Evolutionary conservation across 192 early-diverging fungal species (phyloP).

Genomic region (Coemansia sp.): DNA sequence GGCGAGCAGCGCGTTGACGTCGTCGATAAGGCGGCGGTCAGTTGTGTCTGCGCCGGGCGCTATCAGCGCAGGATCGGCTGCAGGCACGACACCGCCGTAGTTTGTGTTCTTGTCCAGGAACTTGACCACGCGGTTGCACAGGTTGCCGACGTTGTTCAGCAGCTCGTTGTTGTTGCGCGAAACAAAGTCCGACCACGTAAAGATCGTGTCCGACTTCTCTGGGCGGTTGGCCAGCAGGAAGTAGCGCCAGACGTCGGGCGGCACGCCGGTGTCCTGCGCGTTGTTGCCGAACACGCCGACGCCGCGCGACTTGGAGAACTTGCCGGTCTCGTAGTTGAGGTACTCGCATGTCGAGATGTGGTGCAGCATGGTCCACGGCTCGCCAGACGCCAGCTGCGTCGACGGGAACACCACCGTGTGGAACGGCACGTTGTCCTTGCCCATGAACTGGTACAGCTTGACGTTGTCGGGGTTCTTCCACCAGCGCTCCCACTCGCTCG

Average conservation of each 20-base stretch:
- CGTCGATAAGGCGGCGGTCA: constrained; percentile 74
- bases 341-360: constrained; percentile 94
- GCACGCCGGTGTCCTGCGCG: constrained; percentile 84
- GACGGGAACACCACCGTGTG: constrained; percentile 97
- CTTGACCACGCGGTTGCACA: constrained; percentile 95
- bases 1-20: constrained; percentile 74
- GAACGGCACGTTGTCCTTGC: constrained; percentile 99
- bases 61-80: constrained; percentile 43
- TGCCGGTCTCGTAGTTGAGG: constrained; percentile 92
- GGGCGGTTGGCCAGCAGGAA: constrained; percentile 90
- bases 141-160: constrained; percentile 94
- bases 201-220: constrained; percentile 86
- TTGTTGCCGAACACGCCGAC: constrained; percentile 98
- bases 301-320: constrained; percentile 95
- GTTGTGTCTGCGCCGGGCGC: constrained; percentile 51
- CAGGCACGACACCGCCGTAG: constrained; percentile 82
- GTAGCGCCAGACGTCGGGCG: constrained; percentile 95
- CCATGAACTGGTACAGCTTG: constrained; percentile 99
- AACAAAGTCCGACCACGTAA: constrained; percentile 91
- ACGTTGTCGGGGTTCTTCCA: constrained; percentile 99
- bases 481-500: constrained; percentile 93
- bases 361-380: constrained; percentile 89
- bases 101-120: constrained; percentile 77
- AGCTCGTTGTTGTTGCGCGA: constrained; percentile 94
- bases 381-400: constrained; percentile 78